phyloP scores from a whole-genome alignment of 495 filamentous ascomycete species.

The Penicillium paradoxum region DNA sequence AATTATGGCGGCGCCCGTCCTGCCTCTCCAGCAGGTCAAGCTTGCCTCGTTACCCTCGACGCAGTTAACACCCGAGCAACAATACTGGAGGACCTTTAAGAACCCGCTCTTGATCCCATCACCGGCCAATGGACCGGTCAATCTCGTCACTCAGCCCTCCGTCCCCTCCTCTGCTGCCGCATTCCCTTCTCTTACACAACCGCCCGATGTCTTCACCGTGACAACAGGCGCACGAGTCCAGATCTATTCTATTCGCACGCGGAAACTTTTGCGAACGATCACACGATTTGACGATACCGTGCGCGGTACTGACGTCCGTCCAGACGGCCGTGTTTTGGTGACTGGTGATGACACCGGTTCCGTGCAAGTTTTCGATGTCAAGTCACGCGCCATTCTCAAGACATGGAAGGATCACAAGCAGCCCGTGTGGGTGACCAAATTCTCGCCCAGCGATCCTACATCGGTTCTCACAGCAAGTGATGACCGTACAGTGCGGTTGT shows the following conservation, averaged over 20 bases:
- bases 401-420: constrained; percentile 96
- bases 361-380: constrained; percentile 92
- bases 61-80: constrained; percentile 73
- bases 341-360: constrained; percentile 85
- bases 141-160: constrained; percentile 77
- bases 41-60: constrained; percentile 56
- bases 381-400: constrained; percentile 83
- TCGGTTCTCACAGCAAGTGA: constrained; percentile 79
- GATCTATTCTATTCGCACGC: constrained; percentile 82
- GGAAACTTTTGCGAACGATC: constrained; percentile 86
- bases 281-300: constrained; percentile 86
- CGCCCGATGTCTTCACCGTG: constrained; percentile 78
- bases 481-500: constrained; percentile 85
- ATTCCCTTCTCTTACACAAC: constrained; percentile 44
- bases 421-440: constrained; percentile 87
- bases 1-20: constrained; percentile 83
- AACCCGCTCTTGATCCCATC: constrained; percentile 83
- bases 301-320: constrained; percentile 77
- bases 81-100: constrained; percentile 91
- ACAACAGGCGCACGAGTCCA: constrained; percentile 88
- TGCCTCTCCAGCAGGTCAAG: constrained; percentile 76
- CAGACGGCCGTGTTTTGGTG: constrained; percentile 82
- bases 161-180: constrained; percentile 43
- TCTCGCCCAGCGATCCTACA: constrained; percentile 81
- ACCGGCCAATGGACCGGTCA: constrained; percentile 76